Conservation (phyloP, 805 yeast genomes). For the Spathaspora boniae region DNA sequence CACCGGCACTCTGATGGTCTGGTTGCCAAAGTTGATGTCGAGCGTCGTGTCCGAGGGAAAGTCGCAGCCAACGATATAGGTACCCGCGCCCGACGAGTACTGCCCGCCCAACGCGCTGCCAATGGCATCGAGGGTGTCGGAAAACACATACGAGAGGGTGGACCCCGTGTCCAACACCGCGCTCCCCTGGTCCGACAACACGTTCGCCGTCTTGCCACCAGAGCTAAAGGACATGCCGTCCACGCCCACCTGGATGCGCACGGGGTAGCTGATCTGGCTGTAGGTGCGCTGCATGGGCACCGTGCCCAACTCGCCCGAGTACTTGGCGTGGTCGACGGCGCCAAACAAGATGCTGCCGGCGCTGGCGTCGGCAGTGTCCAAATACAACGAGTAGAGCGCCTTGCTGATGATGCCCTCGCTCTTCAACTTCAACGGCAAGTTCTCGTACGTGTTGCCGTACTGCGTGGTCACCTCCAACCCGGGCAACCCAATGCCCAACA, state of each 20-base stretch:
- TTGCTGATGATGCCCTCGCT: constrained; percentile 31
- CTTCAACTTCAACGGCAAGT: constrained; percentile 34
- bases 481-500: constrained; percentile 68
- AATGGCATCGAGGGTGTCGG: neutral
- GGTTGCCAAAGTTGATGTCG: constrained; percentile 38
- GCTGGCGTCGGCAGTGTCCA: constrained; percentile 22
- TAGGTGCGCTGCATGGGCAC: constrained; percentile 24
- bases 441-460: constrained; percentile 32
- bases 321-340: constrained; percentile 42
- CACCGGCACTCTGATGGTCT: constrained; percentile 12
- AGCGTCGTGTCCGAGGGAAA: constrained; percentile 23
- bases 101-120: neutral
- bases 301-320: constrained; percentile 28
- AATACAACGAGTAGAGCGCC: constrained; percentile 34
- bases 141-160: constrained; percentile 47
- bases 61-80: constrained; percentile 42
- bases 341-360: constrained; percentile 40
- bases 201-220: constrained; percentile 7
- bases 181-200: constrained; percentile 10
- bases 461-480: constrained; percentile 60
- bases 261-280: constrained; percentile 21
- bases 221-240: constrained; percentile 20
- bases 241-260: constrained; percentile 49
- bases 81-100: constrained; percentile 1
- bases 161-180: constrained; percentile 59